phyloP scores from a whole-genome alignment of 2,329 filamentous ascomycete species.

The Didymella lethalis region DNA sequence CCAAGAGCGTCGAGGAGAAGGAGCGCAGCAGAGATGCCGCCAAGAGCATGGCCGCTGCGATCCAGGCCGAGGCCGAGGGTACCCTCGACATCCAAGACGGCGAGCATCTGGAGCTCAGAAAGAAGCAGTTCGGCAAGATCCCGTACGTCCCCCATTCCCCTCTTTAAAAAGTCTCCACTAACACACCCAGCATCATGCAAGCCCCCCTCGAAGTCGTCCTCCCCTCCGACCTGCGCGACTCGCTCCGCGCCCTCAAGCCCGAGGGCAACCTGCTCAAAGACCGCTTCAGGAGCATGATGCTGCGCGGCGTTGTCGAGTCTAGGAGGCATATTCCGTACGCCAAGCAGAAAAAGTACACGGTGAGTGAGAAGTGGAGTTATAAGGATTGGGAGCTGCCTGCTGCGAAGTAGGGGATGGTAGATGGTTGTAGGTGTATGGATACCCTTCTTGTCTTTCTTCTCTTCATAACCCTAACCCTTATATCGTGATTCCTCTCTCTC shows the following conservation, averaged over 20 bases:
- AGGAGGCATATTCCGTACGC: slow-evolving; percentile 79
- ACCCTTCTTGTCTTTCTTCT: background rate
- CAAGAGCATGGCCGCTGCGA: slow-evolving; percentile 29
- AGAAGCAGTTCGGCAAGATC: slow-evolving; percentile 75
- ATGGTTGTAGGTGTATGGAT: background rate
- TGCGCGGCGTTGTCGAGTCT: slow-evolving; percentile 88
- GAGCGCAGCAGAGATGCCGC: slow-evolving; percentile 56
- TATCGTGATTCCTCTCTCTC: no score
- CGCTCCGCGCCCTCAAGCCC: slow-evolving; percentile 69
- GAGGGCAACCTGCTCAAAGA: slow-evolving; percentile 96
- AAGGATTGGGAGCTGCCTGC: slow-evolving; percentile 80
- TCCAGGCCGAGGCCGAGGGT: slow-evolving; percentile 39
- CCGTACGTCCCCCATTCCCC: slow-evolving; percentile 40
- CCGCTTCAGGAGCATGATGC: slow-evolving; percentile 84
- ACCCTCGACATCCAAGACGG: slow-evolving; percentile 45
- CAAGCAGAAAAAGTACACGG: slow-evolving; percentile 81
- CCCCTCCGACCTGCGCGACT: slow-evolving; percentile 60
- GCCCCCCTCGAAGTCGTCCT: slow-evolving; percentile 61
- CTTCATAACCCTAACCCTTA: background rate
- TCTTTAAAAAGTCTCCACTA: slow-evolving; percentile 7
- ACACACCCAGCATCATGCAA: slow-evolving; percentile 69
- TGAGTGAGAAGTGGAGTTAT: slow-evolving; percentile 96
- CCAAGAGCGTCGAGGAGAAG: slow-evolving; percentile 67
- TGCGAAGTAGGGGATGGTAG: slow-evolving; percentile 8
- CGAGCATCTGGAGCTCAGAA: slow-evolving; percentile 63